These are phyloP conservation scores for Aspergillus sclerotialis DNA, from an alignment of 2,329 filamentous ascomycete species.

Conservation along the genomic window DNA sequence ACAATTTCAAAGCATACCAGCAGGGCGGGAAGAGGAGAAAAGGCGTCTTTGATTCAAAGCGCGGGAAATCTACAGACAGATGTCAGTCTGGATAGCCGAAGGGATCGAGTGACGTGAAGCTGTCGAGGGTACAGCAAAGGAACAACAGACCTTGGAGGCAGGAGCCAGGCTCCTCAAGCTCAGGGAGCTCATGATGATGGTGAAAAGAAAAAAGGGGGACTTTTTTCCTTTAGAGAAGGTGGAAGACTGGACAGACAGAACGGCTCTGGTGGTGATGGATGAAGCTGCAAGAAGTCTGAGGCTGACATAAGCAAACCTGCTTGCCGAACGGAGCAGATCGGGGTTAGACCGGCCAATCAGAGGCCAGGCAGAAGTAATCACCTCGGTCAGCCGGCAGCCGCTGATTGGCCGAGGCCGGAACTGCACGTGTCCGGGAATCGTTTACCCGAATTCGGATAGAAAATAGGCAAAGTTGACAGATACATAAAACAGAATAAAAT, in stretches of 20 bases:
- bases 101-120: conserved; percentile 9
- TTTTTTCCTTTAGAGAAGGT: conserved; percentile 20
- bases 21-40: conserved; percentile 81
- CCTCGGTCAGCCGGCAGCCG: conserved; percentile 22
- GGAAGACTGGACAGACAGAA: conserved; percentile 9
- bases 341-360: conserved; percentile 28
- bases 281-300: conserved; percentile 12
- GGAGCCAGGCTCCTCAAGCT: conserved; percentile 45
- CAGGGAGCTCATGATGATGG: conserved; percentile 43
- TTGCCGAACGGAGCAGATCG: conserved; percentile 26
- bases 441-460: conserved; percentile 21
- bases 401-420: conserved; percentile 20
- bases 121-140: conserved; percentile 14
- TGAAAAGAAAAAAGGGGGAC: conserved; percentile 19
- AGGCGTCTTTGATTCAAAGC: conserved; percentile 60
- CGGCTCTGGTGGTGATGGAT: conserved; percentile 16
- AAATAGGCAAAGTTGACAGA: conserved; percentile 2
- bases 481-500: background rate
- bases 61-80: conserved; percentile 53
- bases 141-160: conserved; percentile 38
- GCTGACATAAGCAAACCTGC: conserved; percentile 31
- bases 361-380: conserved; percentile 26
- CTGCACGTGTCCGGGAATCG: conserved; percentile 23
- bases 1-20: conserved; percentile 49
- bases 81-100: conserved; percentile 14